Conservation (phyloP, 495 filamentous ascomycete genomes). For the Clavariopsis aquatica region DNA sequence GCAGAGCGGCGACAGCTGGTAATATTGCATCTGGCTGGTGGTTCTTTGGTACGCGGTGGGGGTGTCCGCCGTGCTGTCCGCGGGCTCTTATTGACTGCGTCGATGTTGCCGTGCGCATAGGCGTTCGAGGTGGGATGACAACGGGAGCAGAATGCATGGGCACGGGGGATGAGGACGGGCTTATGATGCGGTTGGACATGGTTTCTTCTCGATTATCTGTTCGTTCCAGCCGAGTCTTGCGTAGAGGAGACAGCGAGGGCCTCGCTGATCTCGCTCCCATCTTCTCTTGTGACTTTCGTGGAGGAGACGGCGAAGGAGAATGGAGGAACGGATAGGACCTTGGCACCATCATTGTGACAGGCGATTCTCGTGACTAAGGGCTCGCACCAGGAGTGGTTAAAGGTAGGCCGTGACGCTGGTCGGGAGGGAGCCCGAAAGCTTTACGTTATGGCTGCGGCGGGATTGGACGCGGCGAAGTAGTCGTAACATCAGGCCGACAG, state of each 20-base stretch:
- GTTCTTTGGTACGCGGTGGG: slow-evolving; percentile 7
- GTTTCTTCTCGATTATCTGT: slow-evolving; percentile 10
- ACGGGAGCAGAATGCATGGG: slow-evolving; percentile 34
- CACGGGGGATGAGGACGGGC: slow-evolving; percentile 2
- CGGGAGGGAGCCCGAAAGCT: slow-evolving; percentile 13
- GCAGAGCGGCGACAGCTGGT: slow-evolving; percentile 49
- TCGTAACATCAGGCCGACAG: slow-evolving; percentile 16
- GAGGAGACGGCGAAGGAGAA: slow-evolving; percentile 17
- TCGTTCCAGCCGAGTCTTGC: not conserved
- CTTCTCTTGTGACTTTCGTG: slow-evolving; percentile 21
- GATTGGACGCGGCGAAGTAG: slow-evolving; percentile 23
- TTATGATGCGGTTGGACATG: not conserved
- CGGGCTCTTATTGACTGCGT: slow-evolving; percentile 36
- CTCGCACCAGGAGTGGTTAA: not conserved
- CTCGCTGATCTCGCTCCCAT: slow-evolving; percentile 27
- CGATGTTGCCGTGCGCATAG: slow-evolving; percentile 11
- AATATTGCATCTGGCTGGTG: slow-evolving; percentile 45
- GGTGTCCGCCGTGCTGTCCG: slow-evolving; percentile 36
- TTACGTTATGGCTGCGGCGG: slow-evolving; percentile 28
- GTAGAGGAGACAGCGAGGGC: not conserved
- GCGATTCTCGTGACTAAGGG: slow-evolving; percentile 11
- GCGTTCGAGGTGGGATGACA: slow-evolving; percentile 38
- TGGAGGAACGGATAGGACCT: slow-evolving; percentile 33
- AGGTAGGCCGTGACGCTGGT: slow-evolving; percentile 14
- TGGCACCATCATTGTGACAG: slow-evolving; percentile 37